Evolutionary conservation across 176 grass and related monocot genomes (phyloP).

Genomic region (Triticum monococcum): DNA sequence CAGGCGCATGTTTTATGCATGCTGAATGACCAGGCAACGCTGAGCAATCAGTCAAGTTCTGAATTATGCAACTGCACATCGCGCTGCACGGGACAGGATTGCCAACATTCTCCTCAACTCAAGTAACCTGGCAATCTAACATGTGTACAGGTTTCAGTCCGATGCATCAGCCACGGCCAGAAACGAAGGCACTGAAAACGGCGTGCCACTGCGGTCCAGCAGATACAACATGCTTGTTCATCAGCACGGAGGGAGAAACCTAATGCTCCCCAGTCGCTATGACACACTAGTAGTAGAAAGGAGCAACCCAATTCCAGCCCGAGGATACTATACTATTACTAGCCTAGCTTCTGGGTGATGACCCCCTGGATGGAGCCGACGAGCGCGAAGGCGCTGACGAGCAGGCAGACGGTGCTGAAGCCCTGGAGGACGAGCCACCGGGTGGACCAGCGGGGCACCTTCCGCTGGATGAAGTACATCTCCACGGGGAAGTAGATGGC

Average conservation of each 20-base stretch:
- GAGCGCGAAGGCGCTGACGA: conserved; percentile 64
- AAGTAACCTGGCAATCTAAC: background rate
- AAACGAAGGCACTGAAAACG: conserved; percentile 21
- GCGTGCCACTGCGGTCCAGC: background rate
- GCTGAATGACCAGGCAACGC: background rate
- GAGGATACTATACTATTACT: background rate
- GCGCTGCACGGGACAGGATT: no score
- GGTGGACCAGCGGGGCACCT: conserved; percentile 45
- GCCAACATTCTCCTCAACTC: conserved; percentile 5
- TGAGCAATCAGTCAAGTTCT: no score
- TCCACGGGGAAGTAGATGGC: conserved; percentile 87
- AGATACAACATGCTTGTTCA: background rate
- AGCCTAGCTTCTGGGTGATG: conserved; percentile 53
- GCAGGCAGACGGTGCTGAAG: conserved; percentile 61
- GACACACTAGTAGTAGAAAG: no score
- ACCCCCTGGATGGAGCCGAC: conserved; percentile 70
- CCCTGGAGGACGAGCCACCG: conserved; percentile 56
- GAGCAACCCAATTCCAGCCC: background rate
- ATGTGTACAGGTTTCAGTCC: background rate
- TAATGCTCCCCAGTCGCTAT: background rate
- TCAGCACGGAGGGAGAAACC: background rate
- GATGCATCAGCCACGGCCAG: background rate
- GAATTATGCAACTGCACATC: no score
- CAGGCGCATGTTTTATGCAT: conserved; percentile 18
- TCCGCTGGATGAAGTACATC: conserved; percentile 82